Percentiles rank a stretch among this genome's conserved stretches.
phyloP scores from a whole-genome alignment of 768 basidiomycete species.

The Trametes meyenii region DNA sequence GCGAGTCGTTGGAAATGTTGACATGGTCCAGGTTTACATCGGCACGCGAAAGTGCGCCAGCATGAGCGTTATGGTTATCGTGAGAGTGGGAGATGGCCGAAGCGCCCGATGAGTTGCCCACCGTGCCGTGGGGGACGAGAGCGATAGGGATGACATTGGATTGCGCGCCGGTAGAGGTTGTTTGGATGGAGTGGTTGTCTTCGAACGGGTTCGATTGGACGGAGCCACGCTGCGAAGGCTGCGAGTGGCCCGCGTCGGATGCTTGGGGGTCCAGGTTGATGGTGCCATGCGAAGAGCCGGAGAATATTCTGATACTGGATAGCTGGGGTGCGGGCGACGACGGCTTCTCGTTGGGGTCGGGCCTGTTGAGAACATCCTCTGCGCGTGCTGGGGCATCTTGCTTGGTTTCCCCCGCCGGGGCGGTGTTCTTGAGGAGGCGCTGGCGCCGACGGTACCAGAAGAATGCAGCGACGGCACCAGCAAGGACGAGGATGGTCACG shows the following conservation, averaged over 20 bases:
- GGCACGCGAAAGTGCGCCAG: constrained; percentile 58
- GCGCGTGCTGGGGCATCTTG: constrained; percentile 73
- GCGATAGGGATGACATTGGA: constrained; percentile 90
- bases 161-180: constrained; percentile 69
- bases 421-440: constrained; percentile 41
- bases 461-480: constrained; percentile 51
- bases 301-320: constrained; percentile 52
- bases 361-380: constrained; percentile 75
- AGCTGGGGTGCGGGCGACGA: constrained; percentile 39
- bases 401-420: constrained; percentile 43
- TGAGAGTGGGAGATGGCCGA: constrained; percentile 14
- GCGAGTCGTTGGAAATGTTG: constrained; percentile 56
- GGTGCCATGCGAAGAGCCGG: constrained; percentile 46
- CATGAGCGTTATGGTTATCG: constrained; percentile 31
- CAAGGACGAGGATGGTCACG: constrained; percentile 62
- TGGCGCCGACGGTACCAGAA: constrained; percentile 67
- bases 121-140: constrained; percentile 64
- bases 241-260: constrained; percentile 37
- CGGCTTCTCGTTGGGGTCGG: constrained; percentile 78
- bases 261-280: constrained; percentile 61
- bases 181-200: constrained; percentile 80
- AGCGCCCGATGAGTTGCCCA: constrained; percentile 32
- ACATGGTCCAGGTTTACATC: constrained; percentile 67
- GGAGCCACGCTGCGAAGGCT: constrained; percentile 33
- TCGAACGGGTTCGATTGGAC: constrained; percentile 69